Evolutionary conservation across 148 eudicot genomes (phyloP).

Genomic region (Persicaria maculosa): DNA sequence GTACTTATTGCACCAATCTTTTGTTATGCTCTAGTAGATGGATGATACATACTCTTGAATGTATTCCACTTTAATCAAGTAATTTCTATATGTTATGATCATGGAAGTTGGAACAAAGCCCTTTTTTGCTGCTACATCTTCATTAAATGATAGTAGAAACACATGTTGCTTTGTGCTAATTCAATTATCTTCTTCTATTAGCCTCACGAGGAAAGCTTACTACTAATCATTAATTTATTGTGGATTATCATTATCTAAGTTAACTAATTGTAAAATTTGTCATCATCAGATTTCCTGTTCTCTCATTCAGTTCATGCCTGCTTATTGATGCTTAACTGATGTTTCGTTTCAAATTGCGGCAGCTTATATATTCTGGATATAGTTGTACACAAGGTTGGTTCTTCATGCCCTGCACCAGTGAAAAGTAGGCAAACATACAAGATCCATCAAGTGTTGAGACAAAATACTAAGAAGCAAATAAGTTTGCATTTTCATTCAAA

Average conservation of each 20-base stretch:
- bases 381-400: slow-evolving; percentile 94
- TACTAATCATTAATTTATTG: not conserved
- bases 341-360: slow-evolving; percentile 1
- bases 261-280: not conserved
- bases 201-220: not conserved
- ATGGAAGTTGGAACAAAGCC: too few relatives aligned
- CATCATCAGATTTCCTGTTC: not conserved
- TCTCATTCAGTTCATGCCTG: not conserved
- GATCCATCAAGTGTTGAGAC: too few relatives aligned
- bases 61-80: too few relatives aligned
- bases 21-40: too few relatives aligned
- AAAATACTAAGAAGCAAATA: too few relatives aligned
- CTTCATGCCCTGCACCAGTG: slow-evolving; percentile 58
- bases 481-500: too few relatives aligned
- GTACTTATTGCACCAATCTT: too few relatives aligned
- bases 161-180: not conserved
- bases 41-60: too few relatives aligned
- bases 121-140: too few relatives aligned
- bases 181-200: not conserved
- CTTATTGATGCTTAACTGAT: not conserved
- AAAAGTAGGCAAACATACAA: too few relatives aligned
- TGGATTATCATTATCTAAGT: not conserved
- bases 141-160: too few relatives aligned
- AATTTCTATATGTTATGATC: too few relatives aligned
- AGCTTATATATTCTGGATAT: slow-evolving; percentile 88